Evolutionary conservation across 2,329 filamentous ascomycete species (phyloP).

Genomic region (Cladosporium oxysporum): DNA sequence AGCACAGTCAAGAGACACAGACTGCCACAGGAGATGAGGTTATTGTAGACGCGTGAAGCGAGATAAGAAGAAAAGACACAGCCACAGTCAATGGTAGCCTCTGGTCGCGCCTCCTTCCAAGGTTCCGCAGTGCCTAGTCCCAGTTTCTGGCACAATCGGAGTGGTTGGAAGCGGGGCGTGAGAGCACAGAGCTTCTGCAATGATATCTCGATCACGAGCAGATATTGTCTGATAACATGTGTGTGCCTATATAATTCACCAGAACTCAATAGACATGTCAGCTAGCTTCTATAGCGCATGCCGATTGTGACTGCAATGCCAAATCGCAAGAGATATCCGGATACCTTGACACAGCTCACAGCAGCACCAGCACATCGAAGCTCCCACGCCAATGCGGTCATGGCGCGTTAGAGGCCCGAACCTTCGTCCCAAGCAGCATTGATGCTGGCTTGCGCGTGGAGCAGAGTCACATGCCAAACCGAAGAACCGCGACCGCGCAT

Average conservation of each 20-base stretch:
- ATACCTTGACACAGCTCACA: background rate
- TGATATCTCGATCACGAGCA: background rate
- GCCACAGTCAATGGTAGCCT: background rate
- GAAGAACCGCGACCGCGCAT: background rate
- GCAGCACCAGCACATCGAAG: background rate
- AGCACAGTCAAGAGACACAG: background rate
- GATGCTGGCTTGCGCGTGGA: conserved; percentile 4
- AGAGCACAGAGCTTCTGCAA: conserved; percentile 5
- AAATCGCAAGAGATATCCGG: background rate
- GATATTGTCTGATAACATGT: background rate
- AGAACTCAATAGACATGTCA: background rate
- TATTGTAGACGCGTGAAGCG: background rate
- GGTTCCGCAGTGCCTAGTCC: background rate
- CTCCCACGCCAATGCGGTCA: conserved; percentile 13
- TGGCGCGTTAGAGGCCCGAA: conserved; percentile 17
- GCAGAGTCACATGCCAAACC: conserved; percentile 17
- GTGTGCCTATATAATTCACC: too few relatives aligned
- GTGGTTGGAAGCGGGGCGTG: conserved; percentile 16
- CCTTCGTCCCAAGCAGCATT: conserved; percentile 9
- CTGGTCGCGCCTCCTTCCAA: conserved; percentile 9
- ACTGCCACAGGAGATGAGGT: background rate
- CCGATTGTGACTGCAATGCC: background rate
- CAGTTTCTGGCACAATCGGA: background rate
- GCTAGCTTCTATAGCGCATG: background rate
- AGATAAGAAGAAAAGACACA: background rate